phyloP scores from a whole-genome alignment of 352 stramenopile species.

The Plasmopara halstedii region DNA sequence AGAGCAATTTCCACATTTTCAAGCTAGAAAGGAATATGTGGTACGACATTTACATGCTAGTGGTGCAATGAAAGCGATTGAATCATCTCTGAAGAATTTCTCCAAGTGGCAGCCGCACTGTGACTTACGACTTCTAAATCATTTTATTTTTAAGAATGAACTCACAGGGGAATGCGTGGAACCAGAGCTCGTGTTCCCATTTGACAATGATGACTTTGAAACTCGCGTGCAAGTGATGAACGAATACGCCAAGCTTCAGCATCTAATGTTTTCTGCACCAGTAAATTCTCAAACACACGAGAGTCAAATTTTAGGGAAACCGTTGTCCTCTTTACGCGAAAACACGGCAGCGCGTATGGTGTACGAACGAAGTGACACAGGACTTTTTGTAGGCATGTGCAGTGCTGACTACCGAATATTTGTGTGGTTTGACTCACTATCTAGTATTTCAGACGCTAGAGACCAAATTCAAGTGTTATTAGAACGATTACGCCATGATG shows the following conservation, averaged over 20 bases:
- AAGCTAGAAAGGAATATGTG: conserved; percentile 48
- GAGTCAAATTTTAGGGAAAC: conserved; percentile 50
- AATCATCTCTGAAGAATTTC: conserved; percentile 23
- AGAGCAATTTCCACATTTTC: conserved; percentile 62
- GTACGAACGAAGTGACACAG: conserved; percentile 40
- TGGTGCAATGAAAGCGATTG: conserved; percentile 34
- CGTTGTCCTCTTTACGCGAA: conserved; percentile 24
- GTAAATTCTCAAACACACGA: conserved; percentile 6
- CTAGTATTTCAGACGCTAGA: conserved; percentile 33
- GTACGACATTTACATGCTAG: conserved; percentile 29
- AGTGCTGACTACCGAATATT: conserved; percentile 49
- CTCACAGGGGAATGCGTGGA: conserved; percentile 45
- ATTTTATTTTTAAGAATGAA: conserved; percentile 72
- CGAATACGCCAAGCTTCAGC: conserved; percentile 49
- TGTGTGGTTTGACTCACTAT: conserved; percentile 48
- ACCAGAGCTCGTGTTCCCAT: conserved; percentile 36
- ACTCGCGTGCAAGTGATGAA: conserved; percentile 31
- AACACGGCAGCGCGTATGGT: conserved; percentile 32
- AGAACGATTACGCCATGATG: conserved; percentile 43
- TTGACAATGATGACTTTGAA: conserved; percentile 28
- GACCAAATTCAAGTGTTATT: conserved; percentile 50
- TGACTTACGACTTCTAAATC: conserved; percentile 47
- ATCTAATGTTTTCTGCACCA: conserved; percentile 35
- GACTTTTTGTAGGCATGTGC: conserved; percentile 43
- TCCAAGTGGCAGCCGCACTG: conserved; percentile 40